Conservation (phyloP, 164 flowering plant genomes). For the Macadamia tetraphylla region DNA sequence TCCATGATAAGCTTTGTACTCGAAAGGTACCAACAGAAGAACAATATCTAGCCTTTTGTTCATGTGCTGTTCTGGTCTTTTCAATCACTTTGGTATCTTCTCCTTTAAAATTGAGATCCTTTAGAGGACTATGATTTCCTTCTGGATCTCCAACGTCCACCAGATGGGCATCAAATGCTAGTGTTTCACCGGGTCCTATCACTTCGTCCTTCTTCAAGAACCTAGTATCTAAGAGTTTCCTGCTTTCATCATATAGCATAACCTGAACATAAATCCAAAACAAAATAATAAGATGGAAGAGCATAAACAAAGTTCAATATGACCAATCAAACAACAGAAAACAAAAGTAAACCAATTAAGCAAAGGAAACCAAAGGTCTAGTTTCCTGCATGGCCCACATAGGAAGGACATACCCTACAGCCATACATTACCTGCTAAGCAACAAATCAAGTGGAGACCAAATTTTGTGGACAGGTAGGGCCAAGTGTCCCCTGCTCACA, state of each 20-base stretch:
- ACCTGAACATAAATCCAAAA: constrained; percentile 33
- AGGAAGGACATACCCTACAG: no score
- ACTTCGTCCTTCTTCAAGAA: constrained; percentile 56
- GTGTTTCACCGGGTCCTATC: constrained; percentile 49
- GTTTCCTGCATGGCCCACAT: no score
- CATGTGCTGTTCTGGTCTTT: constrained; percentile 10
- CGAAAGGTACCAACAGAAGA: constrained; percentile 20
- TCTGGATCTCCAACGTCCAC: constrained; percentile 66
- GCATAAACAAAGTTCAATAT: neutral
- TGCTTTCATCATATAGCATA: constrained; percentile 63
- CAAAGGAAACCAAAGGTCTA: no score
- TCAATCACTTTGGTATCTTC: constrained; percentile 16
- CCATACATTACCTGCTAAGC: no score
- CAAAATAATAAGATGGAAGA: neutral
- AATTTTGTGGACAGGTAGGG: no score
- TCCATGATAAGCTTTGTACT: neutral
- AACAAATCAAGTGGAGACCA: no score
- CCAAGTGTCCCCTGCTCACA: no score
- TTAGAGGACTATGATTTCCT: constrained; percentile 22
- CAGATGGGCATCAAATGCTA: constrained; percentile 49
- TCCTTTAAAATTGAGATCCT: constrained; percentile 19
- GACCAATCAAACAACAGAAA: neutral
- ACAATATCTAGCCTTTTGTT: constrained; percentile 14
- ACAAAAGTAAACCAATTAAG: no score
- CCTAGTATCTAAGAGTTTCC: constrained; percentile 52